Evolutionary conservation across 148 eudicot species (phyloP).

Genomic region (Chenopodium quinoa): DNA sequence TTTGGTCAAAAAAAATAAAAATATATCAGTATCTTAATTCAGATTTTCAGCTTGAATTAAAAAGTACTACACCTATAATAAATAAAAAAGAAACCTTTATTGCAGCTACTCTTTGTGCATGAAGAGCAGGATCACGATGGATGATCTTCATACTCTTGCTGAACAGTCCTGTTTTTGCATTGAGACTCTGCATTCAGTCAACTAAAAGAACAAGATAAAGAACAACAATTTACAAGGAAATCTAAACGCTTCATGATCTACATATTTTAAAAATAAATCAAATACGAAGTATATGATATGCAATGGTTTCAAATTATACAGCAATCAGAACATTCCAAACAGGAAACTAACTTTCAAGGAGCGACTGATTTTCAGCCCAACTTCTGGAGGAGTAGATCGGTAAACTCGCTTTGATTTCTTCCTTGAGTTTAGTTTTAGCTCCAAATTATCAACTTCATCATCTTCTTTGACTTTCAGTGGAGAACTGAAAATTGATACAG

Average conservation of each 20-base stretch:
- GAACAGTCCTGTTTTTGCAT: constrained; percentile 88
- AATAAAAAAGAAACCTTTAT: constrained; percentile 55
- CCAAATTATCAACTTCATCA: constrained; percentile 88
- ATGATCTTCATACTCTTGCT: constrained; percentile 94
- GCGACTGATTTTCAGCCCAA: constrained; percentile 86
- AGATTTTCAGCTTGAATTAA: background rate
- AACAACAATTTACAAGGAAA: constrained; percentile 9
- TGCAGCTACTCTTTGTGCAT: constrained; percentile 90
- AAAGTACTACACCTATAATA: background rate
- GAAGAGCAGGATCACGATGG: constrained; percentile 79
- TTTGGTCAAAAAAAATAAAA: too few species aligned
- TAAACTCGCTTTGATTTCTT: constrained; percentile 79
- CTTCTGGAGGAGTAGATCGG: constrained; percentile 77
- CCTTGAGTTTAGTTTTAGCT: constrained; percentile 51
- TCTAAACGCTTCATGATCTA: background rate
- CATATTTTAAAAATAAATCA: background rate
- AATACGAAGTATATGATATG: background rate
- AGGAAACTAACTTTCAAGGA: constrained; percentile 74
- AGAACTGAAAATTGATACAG: constrained; percentile 54
- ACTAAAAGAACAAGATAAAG: constrained; percentile 57
- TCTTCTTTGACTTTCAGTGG: constrained; percentile 92
- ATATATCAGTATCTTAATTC: background rate
- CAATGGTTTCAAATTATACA: background rate
- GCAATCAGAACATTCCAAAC: constrained; percentile 5
- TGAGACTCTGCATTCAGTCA: constrained; percentile 97